Conservation (phyloP, 2,329 filamentous ascomycete species). For the Purpureocillium takamizusanense region DNA sequence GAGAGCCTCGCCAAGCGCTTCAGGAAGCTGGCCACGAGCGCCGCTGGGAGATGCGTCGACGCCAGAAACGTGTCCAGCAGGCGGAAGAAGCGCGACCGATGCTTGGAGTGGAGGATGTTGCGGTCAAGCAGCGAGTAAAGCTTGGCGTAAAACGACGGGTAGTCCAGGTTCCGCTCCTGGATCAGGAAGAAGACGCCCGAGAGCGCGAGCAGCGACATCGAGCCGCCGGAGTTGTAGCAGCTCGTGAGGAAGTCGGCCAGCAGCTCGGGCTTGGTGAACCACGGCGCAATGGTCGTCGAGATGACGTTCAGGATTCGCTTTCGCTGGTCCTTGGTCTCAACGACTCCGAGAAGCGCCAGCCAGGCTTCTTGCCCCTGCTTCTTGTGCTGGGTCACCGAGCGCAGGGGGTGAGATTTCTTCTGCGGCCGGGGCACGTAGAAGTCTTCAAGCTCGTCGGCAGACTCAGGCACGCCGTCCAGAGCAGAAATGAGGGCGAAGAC, state of each 20-base stretch:
- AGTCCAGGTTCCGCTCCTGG: constrained; percentile 87
- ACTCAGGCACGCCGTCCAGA: constrained; percentile 62
- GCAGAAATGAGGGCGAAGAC: constrained; percentile 54
- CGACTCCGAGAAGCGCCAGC: constrained; percentile 64
- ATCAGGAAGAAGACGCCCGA: constrained; percentile 95
- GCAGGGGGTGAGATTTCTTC: constrained; percentile 58
- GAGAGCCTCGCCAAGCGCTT: constrained; percentile 81
- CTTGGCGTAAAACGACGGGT: constrained; percentile 87
- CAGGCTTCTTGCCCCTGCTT: constrained; percentile 78
- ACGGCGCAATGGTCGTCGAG: constrained; percentile 72
- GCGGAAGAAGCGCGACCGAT: constrained; percentile 88
- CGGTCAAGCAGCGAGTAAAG: constrained; percentile 87
- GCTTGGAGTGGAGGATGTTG: constrained; percentile 83
- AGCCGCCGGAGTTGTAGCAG: constrained; percentile 79
- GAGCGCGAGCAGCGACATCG: constrained; percentile 77
- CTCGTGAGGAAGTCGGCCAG: constrained; percentile 96
- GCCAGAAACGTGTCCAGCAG: constrained; percentile 82
- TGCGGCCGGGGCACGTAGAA: constrained; percentile 59
- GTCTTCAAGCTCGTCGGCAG: constrained; percentile 55
- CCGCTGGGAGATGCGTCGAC: constrained; percentile 86
- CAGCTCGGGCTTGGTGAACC: constrained; percentile 81
- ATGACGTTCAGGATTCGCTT: constrained; percentile 71
- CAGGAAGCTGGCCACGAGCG: constrained; percentile 89
- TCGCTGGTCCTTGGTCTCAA: constrained; percentile 61
- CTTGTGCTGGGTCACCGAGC: constrained; percentile 62